Percentiles rank a stretch among this genome's conserved stretches.
Evolutionary conservation across 192 early-diverging fungal genomes (phyloP).

Genomic region (Phycomyces blakesleeanus): DNA sequence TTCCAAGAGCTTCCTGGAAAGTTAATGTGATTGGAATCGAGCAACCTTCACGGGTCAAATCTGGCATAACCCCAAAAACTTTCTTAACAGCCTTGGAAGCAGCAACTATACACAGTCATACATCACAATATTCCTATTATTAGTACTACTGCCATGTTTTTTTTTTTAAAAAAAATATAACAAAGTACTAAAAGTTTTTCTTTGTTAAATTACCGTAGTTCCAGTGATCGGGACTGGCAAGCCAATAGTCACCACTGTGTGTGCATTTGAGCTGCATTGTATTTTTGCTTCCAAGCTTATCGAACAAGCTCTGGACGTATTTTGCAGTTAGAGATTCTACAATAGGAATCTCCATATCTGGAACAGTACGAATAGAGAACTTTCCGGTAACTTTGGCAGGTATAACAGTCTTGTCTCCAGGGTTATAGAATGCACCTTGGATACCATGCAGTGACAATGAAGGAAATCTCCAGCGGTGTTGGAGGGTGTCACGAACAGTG

Average conservation of each 20-base stretch:
- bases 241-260: constrained; percentile 89
- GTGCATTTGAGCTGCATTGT: constrained; percentile 64
- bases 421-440: constrained; percentile 91
- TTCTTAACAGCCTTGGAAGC: constrained; percentile 84
- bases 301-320: constrained; percentile 78
- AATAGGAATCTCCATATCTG: constrained; percentile 82
- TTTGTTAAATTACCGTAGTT: constrained; percentile 60
- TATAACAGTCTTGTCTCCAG: constrained; percentile 96
- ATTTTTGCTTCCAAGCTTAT: constrained; percentile 89
- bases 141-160: no score
- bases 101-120: constrained; percentile 57
- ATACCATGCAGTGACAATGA: constrained; percentile 96
- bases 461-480: constrained; percentile 93
- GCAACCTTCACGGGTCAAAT: constrained; percentile 96
- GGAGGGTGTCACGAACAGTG: constrained; percentile 73
- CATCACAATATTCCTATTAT: no score
- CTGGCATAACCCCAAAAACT: constrained; percentile 87
- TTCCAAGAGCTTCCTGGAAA: constrained; percentile 92
- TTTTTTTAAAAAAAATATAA: no score
- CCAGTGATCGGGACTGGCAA: constrained; percentile 83
- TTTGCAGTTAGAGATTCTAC: constrained; percentile 70
- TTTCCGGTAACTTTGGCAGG: constrained; percentile 94
- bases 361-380: constrained; percentile 96
- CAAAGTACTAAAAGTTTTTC: no score
- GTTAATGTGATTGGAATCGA: constrained; percentile 97